These are phyloP conservation scores for Thielaviopsis populi DNA, from an alignment of 2,329 filamentous ascomycete genomes.

Conservation along the genomic window DNA sequence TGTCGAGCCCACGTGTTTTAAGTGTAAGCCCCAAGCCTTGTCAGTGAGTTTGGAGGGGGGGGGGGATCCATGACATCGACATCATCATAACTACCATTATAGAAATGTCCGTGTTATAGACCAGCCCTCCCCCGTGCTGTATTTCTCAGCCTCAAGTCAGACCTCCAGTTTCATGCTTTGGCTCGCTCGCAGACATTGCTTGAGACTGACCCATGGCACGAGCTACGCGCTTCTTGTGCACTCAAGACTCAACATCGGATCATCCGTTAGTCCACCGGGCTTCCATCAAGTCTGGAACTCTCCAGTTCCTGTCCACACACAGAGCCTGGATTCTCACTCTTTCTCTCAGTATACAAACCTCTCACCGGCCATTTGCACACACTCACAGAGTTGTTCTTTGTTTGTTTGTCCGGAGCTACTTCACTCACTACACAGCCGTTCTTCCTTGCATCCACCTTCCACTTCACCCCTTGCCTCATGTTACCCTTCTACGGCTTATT, in stretches of 20 bases:
- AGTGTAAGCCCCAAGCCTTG: not conserved
- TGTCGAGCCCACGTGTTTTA: slow-evolving; percentile 2
- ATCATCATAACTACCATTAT: not conserved
- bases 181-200: not conserved
- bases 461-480: not conserved
- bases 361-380: too few species aligned
- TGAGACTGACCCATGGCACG: too few species aligned
- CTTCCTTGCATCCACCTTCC: not conserved
- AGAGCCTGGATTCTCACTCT: too few species aligned
- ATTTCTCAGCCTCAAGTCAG: too few species aligned
- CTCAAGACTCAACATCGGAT: not conserved
- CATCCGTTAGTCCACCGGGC: not conserved
- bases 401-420: too few species aligned
- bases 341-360: not conserved
- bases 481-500: not conserved
- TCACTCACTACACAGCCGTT: not conserved
- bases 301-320: not conserved
- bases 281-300: not conserved
- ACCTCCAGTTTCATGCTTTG: not conserved
- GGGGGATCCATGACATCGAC: not conserved
- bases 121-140: too few species aligned
- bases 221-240: not conserved
- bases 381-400: too few species aligned
- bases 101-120: not conserved
- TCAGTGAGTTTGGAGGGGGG: not conserved